phyloP scores from a whole-genome alignment of 805 yeast genomes.

The Monosporozyma aquatica region DNA sequence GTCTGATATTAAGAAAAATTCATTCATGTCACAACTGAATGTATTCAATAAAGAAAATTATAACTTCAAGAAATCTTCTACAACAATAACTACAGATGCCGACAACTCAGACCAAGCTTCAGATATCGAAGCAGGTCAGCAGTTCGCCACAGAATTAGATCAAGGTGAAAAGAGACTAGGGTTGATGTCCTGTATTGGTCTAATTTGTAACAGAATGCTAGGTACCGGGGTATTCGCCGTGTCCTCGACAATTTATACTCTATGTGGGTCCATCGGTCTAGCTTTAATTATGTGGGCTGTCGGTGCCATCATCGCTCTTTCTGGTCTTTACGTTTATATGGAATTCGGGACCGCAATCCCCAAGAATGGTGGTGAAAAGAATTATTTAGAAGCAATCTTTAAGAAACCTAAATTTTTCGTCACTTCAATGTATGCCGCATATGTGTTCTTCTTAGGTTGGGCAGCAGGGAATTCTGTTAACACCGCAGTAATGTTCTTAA shows the following conservation, averaged over 20 bases:
- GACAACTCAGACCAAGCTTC: constrained; percentile 8
- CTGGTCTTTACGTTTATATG: constrained; percentile 63
- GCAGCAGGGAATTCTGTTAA: constrained; percentile 78
- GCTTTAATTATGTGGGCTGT: constrained; percentile 65
- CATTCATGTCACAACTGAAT: constrained; percentile 23
- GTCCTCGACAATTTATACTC: constrained; percentile 45
- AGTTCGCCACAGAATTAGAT: constrained; percentile 32
- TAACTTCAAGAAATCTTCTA: constrained; percentile 6
- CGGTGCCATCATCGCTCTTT: constrained; percentile 59
- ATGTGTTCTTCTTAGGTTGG: constrained; percentile 72
- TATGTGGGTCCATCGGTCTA: constrained; percentile 62
- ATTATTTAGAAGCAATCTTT: constrained; percentile 65
- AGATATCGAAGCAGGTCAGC: constrained; percentile 23
- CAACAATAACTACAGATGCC: not conserved
- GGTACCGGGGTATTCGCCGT: constrained; percentile 75
- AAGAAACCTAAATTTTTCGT: constrained; percentile 59
- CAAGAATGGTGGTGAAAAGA: constrained; percentile 80
- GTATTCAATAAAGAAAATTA: constrained; percentile 26
- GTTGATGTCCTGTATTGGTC: constrained; percentile 50
- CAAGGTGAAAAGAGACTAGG: constrained; percentile 40
- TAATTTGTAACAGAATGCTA: constrained; percentile 58
- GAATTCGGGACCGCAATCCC: constrained; percentile 74
- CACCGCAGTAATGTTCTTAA: constrained; percentile 67
- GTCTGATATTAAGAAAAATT: constrained; percentile 11
- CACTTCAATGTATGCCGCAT: constrained; percentile 58